These are phyloP conservation scores for Datura wrightii DNA, from an alignment of 257 asterid genomes.

Conservation along the genomic window DNA sequence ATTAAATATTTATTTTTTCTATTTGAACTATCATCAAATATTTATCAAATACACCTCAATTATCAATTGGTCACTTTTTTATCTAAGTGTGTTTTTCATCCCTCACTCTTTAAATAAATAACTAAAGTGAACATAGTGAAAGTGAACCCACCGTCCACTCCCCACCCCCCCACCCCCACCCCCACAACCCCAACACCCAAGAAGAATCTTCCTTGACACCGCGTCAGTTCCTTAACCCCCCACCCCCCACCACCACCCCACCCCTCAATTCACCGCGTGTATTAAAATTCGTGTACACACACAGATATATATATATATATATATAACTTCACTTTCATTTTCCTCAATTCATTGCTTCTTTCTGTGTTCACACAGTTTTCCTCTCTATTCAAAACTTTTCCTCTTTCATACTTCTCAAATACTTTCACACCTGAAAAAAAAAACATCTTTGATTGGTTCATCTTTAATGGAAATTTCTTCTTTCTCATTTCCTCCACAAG, in stretches of 20 bases:
- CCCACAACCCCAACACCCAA: fast-evolving
- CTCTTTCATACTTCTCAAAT: constrained; percentile 23
- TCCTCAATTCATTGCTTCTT: background rate
- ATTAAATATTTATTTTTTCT: no score
- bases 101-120: no score
- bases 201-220: constrained; percentile 11
- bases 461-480: constrained; percentile 60
- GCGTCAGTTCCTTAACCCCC: constrained; percentile 12
- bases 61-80: no score
- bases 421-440: constrained; percentile 32
- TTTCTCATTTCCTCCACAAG: constrained; percentile 45
- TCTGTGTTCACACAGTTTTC: constrained; percentile 29
- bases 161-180: no score
- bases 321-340: background rate
- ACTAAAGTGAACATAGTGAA: no score
- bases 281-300: background rate
- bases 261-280: constrained; percentile 29
- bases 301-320: background rate
- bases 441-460: background rate
- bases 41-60: no score
- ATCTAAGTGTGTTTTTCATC: no score
- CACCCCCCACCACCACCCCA: background rate
- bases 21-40: no score
- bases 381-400: background rate
- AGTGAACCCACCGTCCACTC: background rate